Conservation (phyloP, 2,329 filamentous ascomycete genomes). For the Ophiostoma tasmaniense region DNA sequence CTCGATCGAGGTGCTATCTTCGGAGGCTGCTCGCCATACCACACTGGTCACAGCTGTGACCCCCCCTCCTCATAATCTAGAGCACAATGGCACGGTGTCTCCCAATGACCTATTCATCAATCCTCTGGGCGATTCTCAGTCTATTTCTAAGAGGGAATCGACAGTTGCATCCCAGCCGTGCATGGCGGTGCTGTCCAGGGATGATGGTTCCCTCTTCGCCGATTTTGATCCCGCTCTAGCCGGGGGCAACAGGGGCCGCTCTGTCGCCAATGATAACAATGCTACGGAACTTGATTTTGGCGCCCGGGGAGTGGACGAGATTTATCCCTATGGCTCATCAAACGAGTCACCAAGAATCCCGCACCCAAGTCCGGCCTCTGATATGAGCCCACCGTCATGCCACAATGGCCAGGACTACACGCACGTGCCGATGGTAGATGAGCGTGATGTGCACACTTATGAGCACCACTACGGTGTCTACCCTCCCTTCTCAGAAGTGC, state of each 20-base stretch:
- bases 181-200: background rate
- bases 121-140: background rate
- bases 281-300: background rate
- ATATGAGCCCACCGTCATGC: background rate
- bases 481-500: background rate
- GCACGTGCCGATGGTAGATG: background rate
- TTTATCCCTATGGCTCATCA: background rate
- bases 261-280: background rate
- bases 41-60: background rate
- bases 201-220: background rate
- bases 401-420: background rate
- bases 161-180: background rate
- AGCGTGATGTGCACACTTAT: background rate
- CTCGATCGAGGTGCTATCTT: background rate
- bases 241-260: background rate
- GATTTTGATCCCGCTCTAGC: background rate
- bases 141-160: background rate
- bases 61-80: background rate
- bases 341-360: background rate
- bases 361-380: background rate
- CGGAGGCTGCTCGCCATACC: background rate
- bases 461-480: background rate
- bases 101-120: slow-evolving; percentile 4
- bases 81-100: slow-evolving; percentile 10
- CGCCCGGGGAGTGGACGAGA: background rate